Evolutionary conservation across 1,284 basidiomycete genomes (phyloP).

Genomic region (Phylloboletellus chloephorus): DNA sequence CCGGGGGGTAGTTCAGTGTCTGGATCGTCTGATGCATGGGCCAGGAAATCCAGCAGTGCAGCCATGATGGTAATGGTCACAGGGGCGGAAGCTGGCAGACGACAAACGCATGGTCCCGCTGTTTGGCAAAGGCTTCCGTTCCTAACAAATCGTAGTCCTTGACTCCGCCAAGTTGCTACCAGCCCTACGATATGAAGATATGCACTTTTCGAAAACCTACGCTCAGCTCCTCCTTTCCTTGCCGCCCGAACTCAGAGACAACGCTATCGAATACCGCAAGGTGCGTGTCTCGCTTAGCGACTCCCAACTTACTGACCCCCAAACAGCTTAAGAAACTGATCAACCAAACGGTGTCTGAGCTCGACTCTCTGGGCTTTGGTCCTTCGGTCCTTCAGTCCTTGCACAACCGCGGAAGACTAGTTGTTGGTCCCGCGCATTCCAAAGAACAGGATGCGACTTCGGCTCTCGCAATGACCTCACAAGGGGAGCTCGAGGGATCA

Average conservation of each 20-base stretch:
- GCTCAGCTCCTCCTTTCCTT: constrained; percentile 63
- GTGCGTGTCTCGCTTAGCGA: constrained; percentile 34
- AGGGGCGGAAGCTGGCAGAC: background rate
- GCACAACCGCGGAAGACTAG: constrained; percentile 25
- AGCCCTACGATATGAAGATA: too few species aligned
- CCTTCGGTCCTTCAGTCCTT: constrained; percentile 49
- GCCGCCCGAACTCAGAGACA: constrained; percentile 68
- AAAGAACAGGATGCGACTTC: constrained; percentile 15
- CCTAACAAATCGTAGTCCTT: too few species aligned
- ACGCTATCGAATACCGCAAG: constrained; percentile 84
- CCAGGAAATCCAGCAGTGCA: constrained; percentile 6
- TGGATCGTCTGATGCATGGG: constrained; percentile 10
- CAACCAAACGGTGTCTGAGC: constrained; percentile 79
- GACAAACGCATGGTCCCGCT: too few species aligned
- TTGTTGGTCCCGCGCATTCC: constrained; percentile 24
- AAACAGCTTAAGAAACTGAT: constrained; percentile 87
- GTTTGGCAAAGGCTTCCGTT: constrained; percentile 17
- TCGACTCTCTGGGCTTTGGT: constrained; percentile 72
- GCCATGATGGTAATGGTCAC: constrained; percentile 16
- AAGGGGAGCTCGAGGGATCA: constrained; percentile 2
- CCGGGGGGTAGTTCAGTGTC: constrained; percentile 47
- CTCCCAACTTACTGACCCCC: background rate
- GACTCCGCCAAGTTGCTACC: too few species aligned
- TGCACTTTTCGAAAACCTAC: constrained; percentile 85
- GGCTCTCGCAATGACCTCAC: background rate